Evolutionary conservation across 768 basidiomycete species (phyloP).

Genomic region (Trametes cinnabarina): DNA sequence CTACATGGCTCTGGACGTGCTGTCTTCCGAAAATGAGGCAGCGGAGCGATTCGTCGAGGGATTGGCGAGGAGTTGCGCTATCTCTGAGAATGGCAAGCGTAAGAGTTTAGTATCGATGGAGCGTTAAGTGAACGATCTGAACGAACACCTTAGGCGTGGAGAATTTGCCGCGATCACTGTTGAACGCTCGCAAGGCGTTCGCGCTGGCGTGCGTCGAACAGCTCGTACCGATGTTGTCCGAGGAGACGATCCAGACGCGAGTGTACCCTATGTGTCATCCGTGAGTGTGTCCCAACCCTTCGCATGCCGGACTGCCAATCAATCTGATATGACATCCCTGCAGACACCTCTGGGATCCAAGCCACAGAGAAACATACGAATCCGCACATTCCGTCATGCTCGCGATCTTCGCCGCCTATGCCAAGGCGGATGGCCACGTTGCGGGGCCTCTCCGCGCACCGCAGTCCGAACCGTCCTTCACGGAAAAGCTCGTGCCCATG

Average conservation of each 20-base stretch:
- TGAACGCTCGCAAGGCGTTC: conserved; percentile 51
- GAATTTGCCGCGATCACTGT: conserved; percentile 6
- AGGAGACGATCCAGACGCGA: conserved; percentile 48
- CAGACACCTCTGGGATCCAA: conserved; percentile 59
- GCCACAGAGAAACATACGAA: conserved; percentile 76
- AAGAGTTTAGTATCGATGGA: not conserved
- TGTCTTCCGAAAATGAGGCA: conserved; percentile 42
- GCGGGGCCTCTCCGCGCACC: not conserved
- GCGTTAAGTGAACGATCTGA: not conserved
- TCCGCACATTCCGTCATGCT: conserved; percentile 84
- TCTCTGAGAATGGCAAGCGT: conserved; percentile 8
- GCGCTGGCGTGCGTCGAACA: conserved; percentile 76
- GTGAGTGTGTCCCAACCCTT: conserved; percentile 41
- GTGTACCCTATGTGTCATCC: conserved; percentile 65
- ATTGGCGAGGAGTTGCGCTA: conserved; percentile 25
- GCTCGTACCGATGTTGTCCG: conserved; percentile 59
- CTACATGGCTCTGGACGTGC: conserved; percentile 74
- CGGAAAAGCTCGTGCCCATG: conserved; percentile 64
- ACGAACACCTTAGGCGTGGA: not conserved
- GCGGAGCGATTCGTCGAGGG: conserved; percentile 39
- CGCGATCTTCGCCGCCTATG: conserved; percentile 64
- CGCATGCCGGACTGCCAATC: not conserved
- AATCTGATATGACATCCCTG: not conserved
- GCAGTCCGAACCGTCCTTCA: conserved; percentile 32
- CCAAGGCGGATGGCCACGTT: conserved; percentile 35